phyloP scores from a whole-genome alignment of 2,329 filamentous ascomycete species.

The Penicillium thymicola region DNA sequence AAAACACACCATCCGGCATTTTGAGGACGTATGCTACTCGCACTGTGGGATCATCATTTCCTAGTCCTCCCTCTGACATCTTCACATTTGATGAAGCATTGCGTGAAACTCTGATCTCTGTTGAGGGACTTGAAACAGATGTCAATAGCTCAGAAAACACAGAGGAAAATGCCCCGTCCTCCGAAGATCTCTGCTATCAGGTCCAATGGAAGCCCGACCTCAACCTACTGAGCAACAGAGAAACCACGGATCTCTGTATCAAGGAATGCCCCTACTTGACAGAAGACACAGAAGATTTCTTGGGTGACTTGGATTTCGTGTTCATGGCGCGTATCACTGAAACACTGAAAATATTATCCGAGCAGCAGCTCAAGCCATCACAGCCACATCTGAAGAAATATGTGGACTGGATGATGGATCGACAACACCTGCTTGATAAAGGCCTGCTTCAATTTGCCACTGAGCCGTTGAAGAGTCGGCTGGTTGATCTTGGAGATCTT shows the following conservation, averaged over 20 bases:
- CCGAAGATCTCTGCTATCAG: background rate
- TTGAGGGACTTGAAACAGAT: background rate
- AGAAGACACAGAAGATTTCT: background rate
- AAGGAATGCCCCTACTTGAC: background rate
- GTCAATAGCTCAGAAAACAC: background rate
- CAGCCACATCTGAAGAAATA: conserved; percentile 8
- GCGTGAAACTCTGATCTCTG: background rate
- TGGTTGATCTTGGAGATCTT: background rate
- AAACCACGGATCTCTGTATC: background rate
- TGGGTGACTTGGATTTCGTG: background rate
- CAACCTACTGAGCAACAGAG: background rate
- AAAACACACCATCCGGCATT: background rate
- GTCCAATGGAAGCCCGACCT: conserved; percentile 13
- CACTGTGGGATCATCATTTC: background rate
- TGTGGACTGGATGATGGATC: conserved; percentile 7
- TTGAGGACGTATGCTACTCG: background rate
- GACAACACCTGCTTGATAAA: too few species aligned
- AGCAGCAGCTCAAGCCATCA: background rate
- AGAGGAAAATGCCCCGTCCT: background rate
- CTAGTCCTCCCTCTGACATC: background rate
- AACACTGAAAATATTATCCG: background rate
- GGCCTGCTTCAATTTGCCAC: too few species aligned
- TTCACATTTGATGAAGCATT: background rate
- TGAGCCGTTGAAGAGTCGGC: too few species aligned
- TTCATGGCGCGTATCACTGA: background rate